Base-by-base conservation (phyloP, 805 yeast genomes). In the Wickerhamomyces tratensis region DNA sequence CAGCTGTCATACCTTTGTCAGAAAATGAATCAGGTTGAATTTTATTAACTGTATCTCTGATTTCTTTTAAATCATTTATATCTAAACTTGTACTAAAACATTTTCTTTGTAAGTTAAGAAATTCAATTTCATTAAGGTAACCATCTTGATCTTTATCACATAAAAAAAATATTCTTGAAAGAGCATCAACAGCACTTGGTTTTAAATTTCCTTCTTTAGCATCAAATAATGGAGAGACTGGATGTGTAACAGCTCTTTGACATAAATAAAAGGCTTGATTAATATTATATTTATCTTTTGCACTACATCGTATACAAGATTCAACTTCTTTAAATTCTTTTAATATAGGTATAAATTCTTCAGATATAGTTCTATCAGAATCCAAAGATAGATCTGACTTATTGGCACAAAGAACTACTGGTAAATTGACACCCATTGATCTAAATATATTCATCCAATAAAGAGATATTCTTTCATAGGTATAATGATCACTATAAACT, bases 361-460 rank as follows among this genome's bases (percentile, higher is more conserved):
- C 96, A 34, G 77, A 72, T 36, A 78, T 69, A 1, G 67, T 57
- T 7, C 67, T 62, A 33, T 73, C 75, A 1, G 74, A 64, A 38
- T 74, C 76, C 13, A 64, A 53, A 0, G 55, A 54, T 51, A 41
- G 48, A 43, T 85, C 94, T 15, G 80, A 71, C 53, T 86, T 88
- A 61, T 88, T 93, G 42, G 89, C 88, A 61, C 95, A 83, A 3
- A 93, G 65, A 1, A 93, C 86, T n/a, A 93, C 81, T 0, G 99
- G 98, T 12, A 91, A 61, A 56, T 93, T 93, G 44, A 91, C 87
- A 4, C 98, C 99, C 73, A 87, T 70, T 0, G 95, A 86, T 47
- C 99, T 71, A 53, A 93, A 82, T 69, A 82, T 75, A 41, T 94
- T 93, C 74, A 93, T 81, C 99, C 99, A 93, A 59, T 88, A 88